These are phyloP conservation scores for Leccinum incarnatum DNA, from an alignment of 768 basidiomycete species.

Conservation along the genomic window DNA sequence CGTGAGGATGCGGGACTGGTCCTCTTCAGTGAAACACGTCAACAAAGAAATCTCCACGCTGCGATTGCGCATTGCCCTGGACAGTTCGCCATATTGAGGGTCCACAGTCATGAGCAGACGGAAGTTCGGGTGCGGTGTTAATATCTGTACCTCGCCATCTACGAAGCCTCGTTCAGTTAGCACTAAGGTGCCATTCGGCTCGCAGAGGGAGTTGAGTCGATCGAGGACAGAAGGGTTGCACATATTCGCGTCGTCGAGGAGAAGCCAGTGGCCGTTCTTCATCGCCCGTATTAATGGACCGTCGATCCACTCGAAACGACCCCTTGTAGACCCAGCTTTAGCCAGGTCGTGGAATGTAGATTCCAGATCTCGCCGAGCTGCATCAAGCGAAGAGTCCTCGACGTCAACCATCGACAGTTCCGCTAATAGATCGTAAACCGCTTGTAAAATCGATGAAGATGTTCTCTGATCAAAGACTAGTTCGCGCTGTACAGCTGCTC, in stretches of 20 bases:
- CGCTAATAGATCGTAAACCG: slow-evolving; percentile 28
- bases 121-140: slow-evolving; percentile 86
- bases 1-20: slow-evolving; percentile 44
- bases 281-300: slow-evolving; percentile 87
- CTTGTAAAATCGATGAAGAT: slow-evolving; percentile 21
- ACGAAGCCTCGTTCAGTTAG: slow-evolving; percentile 89
- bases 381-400: slow-evolving; percentile 12
- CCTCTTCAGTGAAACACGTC: slow-evolving; percentile 39
- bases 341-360: slow-evolving; percentile 23
- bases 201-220: slow-evolving; percentile 94
- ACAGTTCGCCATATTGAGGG: slow-evolving; percentile 88
- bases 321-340: slow-evolving; percentile 31
- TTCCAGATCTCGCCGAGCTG: slow-evolving; percentile 14
- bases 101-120: slow-evolving; percentile 93
- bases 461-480: slow-evolving; percentile 18
- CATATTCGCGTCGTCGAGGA: slow-evolving; percentile 90
- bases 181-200: slow-evolving; percentile 75
- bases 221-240: slow-evolving; percentile 96
- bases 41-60: slow-evolving; percentile 79
- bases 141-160: slow-evolving; percentile 66
- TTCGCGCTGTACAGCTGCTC: slow-evolving; percentile 11
- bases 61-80: slow-evolving; percentile 97
- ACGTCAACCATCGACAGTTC: slow-evolving; percentile 21
- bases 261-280: slow-evolving; percentile 83
- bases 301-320: slow-evolving; percentile 92